Percentiles rank a stretch among this genome's conserved stretches.
Evolutionary conservation across 2,329 filamentous ascomycete genomes (phyloP).

Genomic region (Stromatinia cepivora): DNA sequence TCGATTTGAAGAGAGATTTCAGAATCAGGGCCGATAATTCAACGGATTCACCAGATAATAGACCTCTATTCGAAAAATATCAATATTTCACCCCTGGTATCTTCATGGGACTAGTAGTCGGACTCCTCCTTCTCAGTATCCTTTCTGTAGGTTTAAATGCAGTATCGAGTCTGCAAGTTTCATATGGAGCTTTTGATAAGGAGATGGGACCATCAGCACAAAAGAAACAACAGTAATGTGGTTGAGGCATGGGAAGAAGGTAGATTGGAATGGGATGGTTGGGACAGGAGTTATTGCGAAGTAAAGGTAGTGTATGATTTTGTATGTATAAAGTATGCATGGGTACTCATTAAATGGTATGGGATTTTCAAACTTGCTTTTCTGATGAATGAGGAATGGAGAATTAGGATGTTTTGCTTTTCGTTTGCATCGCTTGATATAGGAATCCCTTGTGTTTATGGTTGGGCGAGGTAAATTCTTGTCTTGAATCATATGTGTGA

Average conservation of each 20-base stretch:
- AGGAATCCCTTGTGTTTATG: background rate
- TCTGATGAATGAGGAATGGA: background rate
- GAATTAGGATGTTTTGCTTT: no score
- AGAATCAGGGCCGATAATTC: constrained; percentile 43
- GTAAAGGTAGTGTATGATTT: constrained; percentile 16
- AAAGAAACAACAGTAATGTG: constrained; percentile 67
- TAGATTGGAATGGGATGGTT: background rate
- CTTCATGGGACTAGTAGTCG: constrained; percentile 79
- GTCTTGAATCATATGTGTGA: no score
- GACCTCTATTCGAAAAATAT: constrained; percentile 83
- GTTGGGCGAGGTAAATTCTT: no score
- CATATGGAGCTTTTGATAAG: constrained; percentile 94
- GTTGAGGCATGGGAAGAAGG: background rate
- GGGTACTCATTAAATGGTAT: constrained; percentile 12
- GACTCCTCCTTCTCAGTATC: constrained; percentile 72
- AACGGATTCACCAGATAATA: constrained; percentile 48
- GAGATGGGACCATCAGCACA: constrained; percentile 87
- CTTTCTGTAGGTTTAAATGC: constrained; percentile 76
- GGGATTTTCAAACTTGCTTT: background rate
- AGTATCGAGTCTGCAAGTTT: constrained; percentile 78
- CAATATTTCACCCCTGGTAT: constrained; percentile 90
- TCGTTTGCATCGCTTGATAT: background rate
- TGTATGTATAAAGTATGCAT: constrained; percentile 23
- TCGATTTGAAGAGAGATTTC: constrained; percentile 68
- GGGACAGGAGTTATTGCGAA: constrained; percentile 11